Percentiles rank a stretch among this genome's conserved stretches.
These are phyloP conservation scores for Claviceps citrina DNA, from an alignment of 2,329 filamentous ascomycete genomes.

Conservation along the genomic window DNA sequence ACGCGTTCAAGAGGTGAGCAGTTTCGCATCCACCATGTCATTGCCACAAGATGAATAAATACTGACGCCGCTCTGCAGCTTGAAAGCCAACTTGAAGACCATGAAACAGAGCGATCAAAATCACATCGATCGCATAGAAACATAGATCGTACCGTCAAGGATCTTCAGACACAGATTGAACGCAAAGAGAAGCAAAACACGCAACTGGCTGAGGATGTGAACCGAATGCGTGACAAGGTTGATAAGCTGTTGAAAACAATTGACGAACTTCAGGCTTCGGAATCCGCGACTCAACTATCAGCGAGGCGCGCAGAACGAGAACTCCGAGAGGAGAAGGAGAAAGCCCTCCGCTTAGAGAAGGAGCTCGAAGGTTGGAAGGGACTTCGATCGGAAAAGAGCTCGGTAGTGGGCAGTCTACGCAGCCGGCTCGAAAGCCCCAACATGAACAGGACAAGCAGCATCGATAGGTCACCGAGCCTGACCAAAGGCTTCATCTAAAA, in stretches of 20 bases:
- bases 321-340: slow-evolving; percentile 76
- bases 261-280: slow-evolving; percentile 80
- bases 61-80: slow-evolving; percentile 39
- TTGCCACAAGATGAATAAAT: slow-evolving; percentile 13
- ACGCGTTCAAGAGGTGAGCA: slow-evolving; percentile 87
- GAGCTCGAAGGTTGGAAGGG: slow-evolving; percentile 79
- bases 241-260: slow-evolving; percentile 81
- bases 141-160: slow-evolving; percentile 84
- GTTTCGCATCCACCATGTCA: slow-evolving; percentile 15
- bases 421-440: slow-evolving; percentile 29
- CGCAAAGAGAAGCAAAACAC: slow-evolving; percentile 78
- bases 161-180: slow-evolving; percentile 81
- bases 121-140: slow-evolving; percentile 81
- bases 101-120: slow-evolving; percentile 62
- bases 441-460: slow-evolving; percentile 49
- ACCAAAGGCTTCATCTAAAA: slow-evolving; percentile 51
- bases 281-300: slow-evolving; percentile 65
- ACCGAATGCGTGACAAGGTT: slow-evolving; percentile 75
- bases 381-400: slow-evolving; percentile 47
- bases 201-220: slow-evolving; percentile 69
- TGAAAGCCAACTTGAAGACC: slow-evolving; percentile 70
- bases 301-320: slow-evolving; percentile 81
- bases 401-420: slow-evolving; percentile 26
- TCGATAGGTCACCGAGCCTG: slow-evolving; percentile 48
- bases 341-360: slow-evolving; percentile 63